Percentiles rank a stretch among this genome's conserved stretches.
These are phyloP conservation scores for Nicotiana sylvestris DNA, from an alignment of 257 asterid genomes.

Conservation along the genomic window DNA sequence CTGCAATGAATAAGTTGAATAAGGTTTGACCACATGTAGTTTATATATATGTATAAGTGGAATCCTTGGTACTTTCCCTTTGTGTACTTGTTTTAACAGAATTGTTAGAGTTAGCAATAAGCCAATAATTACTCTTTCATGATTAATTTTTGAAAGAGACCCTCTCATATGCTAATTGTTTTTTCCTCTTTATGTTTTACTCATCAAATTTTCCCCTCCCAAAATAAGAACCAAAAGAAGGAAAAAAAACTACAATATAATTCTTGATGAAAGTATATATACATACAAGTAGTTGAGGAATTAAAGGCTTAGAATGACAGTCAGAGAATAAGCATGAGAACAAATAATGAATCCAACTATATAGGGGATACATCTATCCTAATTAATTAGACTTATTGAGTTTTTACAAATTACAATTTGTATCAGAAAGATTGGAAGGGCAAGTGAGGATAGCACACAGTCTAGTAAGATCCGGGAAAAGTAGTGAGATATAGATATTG, in stretches of 20 bases:
- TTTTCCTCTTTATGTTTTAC: not conserved
- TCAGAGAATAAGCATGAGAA: not conserved
- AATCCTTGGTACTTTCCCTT: not conserved
- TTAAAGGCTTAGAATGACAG: not conserved
- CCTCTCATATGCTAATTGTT: not conserved
- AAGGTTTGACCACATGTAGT: not conserved
- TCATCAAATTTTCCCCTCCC: not conserved
- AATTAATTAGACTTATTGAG: not conserved
- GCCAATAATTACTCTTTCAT: not conserved
- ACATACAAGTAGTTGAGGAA: no score
- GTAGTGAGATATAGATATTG: no score
- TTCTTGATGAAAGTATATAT: no score
- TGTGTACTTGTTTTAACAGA: not conserved
- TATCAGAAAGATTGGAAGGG: not conserved
- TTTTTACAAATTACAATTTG: not conserved
- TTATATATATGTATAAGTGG: not conserved
- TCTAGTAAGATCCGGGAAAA: not conserved
- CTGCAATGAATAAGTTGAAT: not conserved
- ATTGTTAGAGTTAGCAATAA: not conserved
- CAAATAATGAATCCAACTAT: not conserved
- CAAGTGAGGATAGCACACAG: not conserved
- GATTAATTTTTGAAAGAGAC: not conserved
- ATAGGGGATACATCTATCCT: not conserved
- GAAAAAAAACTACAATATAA: not conserved
- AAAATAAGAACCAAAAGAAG: not conserved